A percentile compares a stretch with the other conserved stretches of the same genome.
These are phyloP conservation scores for Creolimax fragrantissima DNA, from an alignment of 78 protist species.

Conservation along the genomic window DNA sequence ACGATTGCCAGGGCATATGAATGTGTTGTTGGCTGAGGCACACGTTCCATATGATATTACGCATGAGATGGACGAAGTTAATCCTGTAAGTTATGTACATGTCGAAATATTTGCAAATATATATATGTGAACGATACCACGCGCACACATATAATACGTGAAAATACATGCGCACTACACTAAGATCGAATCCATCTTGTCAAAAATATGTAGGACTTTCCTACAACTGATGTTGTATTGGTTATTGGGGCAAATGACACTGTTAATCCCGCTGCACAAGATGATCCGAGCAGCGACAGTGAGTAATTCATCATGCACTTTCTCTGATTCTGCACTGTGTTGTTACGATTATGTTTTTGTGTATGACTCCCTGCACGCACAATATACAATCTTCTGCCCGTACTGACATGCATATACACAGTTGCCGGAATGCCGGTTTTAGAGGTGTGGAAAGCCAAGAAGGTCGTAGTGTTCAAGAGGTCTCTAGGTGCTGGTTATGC, in stretches of 20 bases:
- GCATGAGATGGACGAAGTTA: constrained; percentile 95
- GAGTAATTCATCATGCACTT: no score
- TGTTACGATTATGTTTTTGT: no score
- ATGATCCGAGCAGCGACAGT: constrained; percentile 70
- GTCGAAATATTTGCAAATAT: constrained; percentile 23
- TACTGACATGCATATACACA: no score
- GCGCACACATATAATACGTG: no score
- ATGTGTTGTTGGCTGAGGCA: constrained; percentile 94
- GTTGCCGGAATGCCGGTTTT: constrained; percentile 96
- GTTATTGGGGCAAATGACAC: constrained; percentile 97
- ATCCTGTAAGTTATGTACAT: no score
- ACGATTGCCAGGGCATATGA: constrained; percentile 78
- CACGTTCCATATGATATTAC: constrained; percentile 94
- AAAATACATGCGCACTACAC: no score
- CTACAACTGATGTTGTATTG: constrained; percentile 31
- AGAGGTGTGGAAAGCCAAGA: constrained; percentile 77
- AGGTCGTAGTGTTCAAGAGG: constrained; percentile 87
- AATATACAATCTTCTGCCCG: no score
- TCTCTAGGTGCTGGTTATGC: constrained; percentile 93
- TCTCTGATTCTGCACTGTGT: no score
- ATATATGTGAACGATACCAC: no score
- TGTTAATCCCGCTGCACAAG: constrained; percentile 88
- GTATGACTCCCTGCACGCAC: no score
- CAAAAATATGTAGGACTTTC: no score
- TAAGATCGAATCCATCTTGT: no score